Evolutionary conservation across 2,329 filamentous ascomycete genomes (phyloP).

Genomic region (Plectosphaerella plurivora): DNA sequence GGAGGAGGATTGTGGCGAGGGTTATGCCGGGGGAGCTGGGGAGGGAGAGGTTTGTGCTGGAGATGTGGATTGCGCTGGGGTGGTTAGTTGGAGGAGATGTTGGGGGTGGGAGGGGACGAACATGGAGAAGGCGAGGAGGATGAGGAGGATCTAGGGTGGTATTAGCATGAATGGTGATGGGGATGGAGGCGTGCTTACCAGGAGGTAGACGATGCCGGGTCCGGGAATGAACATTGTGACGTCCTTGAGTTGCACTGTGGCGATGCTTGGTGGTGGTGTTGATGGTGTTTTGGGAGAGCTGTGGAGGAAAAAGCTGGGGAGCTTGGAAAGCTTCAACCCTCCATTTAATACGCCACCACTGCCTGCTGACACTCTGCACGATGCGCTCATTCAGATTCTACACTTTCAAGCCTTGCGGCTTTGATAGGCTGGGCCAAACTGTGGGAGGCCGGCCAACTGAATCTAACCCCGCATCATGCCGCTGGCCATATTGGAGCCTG

Average conservation of each 20-base stretch:
- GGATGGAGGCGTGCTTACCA: neutral
- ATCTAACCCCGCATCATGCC: neutral
- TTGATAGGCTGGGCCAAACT: neutral
- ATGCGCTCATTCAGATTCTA: no score
- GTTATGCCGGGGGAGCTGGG: slow-evolving; percentile 30
- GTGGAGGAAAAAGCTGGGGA: no score
- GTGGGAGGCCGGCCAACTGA: neutral
- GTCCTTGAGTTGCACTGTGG: neutral
- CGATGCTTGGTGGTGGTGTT: neutral
- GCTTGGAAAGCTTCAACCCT: no score
- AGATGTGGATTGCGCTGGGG: slow-evolving; percentile 33
- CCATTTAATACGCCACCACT: no score
- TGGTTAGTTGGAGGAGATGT: slow-evolving; percentile 3
- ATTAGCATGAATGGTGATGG: no score
- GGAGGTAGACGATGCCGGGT: neutral
- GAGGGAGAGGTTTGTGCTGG: slow-evolving; percentile 32
- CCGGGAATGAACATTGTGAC: neutral
- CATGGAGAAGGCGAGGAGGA: slow-evolving; percentile 17
- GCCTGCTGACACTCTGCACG: no score
- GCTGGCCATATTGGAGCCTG: no score
- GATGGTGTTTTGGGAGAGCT: no score
- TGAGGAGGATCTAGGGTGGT: slow-evolving; percentile 14
- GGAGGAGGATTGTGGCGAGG: slow-evolving; percentile 32
- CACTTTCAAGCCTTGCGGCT: no score
- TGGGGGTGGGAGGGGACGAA: neutral